Percentiles rank a stretch among this genome's conserved stretches.
Evolutionary conservation across 106 monocot genomes (phyloP).

Genomic region (Dendrobium catenatum): DNA sequence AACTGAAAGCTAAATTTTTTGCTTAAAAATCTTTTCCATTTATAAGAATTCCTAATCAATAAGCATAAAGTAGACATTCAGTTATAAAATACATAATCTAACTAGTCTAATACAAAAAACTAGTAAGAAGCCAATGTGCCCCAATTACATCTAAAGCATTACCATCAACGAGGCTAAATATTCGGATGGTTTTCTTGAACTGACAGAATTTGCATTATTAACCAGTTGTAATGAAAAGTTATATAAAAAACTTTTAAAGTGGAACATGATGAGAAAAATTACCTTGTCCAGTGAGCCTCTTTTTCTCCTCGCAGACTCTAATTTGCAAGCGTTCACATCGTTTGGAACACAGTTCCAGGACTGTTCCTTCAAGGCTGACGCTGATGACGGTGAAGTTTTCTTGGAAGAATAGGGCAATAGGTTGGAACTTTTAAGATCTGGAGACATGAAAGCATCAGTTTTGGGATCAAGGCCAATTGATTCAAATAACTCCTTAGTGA

Average conservation of each 20-base stretch:
- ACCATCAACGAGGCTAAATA: background rate
- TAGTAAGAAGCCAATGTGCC: background rate
- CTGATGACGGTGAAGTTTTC: constrained; percentile 17
- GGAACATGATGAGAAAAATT: constrained; percentile 3
- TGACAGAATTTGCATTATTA: background rate
- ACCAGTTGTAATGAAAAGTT: background rate
- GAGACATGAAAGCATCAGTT: constrained; percentile 33
- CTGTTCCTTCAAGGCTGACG: constrained; percentile 11
- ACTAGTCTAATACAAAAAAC: too few species aligned
- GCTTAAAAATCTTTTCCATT: background rate
- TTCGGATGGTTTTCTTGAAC: background rate
- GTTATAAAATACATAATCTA: background rate
- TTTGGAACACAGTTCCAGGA: constrained; percentile 12
- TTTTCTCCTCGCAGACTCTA: constrained; percentile 74
- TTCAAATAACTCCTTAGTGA: constrained; percentile 67
- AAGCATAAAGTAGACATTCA: background rate
- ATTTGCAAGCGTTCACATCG: constrained; percentile 30
- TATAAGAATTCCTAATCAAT: background rate
- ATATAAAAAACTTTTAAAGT: background rate
- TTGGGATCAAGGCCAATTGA: constrained; percentile 73
- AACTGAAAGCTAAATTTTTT: background rate
- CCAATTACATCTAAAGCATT: background rate
- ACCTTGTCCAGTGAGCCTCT: constrained; percentile 74
- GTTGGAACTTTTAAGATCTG: constrained; percentile 19
- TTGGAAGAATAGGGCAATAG: constrained; percentile 25